Percentiles rank a stretch among this genome's conserved stretches.
These are phyloP conservation scores for Stachybotrys elegans DNA, from an alignment of 2,329 filamentous ascomycete genomes.

Conservation along the genomic window DNA sequence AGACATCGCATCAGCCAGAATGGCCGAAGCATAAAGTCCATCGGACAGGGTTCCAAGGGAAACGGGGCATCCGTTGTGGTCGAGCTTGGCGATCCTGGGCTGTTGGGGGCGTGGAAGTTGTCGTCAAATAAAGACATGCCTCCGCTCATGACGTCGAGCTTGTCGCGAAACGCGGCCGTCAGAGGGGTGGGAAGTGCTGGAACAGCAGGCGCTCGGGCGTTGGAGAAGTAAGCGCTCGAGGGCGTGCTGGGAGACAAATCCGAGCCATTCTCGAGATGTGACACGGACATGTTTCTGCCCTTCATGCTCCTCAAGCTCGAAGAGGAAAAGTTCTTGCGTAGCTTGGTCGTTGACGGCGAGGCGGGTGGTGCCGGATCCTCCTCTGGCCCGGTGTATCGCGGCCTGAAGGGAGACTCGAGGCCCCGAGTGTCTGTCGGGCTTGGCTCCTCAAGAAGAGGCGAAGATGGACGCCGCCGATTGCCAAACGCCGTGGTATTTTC, in stretches of 20 bases:
- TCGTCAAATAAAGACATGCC: constrained; percentile 79
- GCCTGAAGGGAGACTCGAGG: constrained; percentile 25
- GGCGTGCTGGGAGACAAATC: constrained; percentile 72
- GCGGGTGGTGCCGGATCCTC: constrained; percentile 33
- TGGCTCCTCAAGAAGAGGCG: constrained; percentile 21
- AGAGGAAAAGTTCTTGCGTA: constrained; percentile 65
- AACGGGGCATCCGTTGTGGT: constrained; percentile 62
- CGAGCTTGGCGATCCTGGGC: constrained; percentile 61
- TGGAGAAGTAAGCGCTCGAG: constrained; percentile 61
- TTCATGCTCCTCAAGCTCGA: constrained; percentile 68
- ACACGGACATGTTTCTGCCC: constrained; percentile 66
- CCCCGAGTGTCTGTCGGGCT: constrained; percentile 20
- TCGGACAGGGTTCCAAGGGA: constrained; percentile 85
- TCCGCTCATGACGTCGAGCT: constrained; percentile 50
- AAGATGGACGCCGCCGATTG: constrained; percentile 12
- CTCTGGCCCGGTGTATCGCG: constrained; percentile 25
- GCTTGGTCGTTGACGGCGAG: constrained; percentile 47
- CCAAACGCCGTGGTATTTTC: constrained; percentile 7
- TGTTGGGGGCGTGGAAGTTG: constrained; percentile 65
- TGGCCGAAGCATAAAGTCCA: constrained; percentile 81
- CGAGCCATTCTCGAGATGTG: constrained; percentile 54
- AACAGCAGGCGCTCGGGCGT: constrained; percentile 42
- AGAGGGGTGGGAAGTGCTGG: constrained; percentile 66
- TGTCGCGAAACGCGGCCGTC: constrained; percentile 55
- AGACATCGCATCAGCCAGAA: constrained; percentile 97